Base-by-base conservation (phyloP, 2,329 filamentous ascomycete species). In the Xylaria sp. region DNA sequence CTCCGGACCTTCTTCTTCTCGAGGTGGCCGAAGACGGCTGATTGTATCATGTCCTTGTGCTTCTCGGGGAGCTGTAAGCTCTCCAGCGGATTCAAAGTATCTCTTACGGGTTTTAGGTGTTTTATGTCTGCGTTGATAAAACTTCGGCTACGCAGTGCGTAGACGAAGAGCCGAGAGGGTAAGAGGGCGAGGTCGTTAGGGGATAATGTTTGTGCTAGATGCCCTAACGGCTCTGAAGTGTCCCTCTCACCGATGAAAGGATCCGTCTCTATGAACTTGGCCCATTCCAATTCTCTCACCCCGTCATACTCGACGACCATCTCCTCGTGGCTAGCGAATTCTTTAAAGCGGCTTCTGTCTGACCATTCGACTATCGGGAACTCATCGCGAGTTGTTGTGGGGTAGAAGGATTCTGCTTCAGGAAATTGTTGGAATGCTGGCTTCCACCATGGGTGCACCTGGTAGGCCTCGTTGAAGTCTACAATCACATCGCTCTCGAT, bases 1-100 rank as follows among this genome's bases (percentile, higher is more conserved):
- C 61, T 60, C 29, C 60, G 60, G 29, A 66, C 57, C 29, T 66
- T 66, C 58, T 66, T 66, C 35, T 66, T 66, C 63, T 66, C 63
- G 1, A 66, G 58, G 19, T 66, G 63, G 5, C 63, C 63, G n/a
- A 63, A 63, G 33, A 66, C 63, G 7, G 63, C 60, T 17, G 63
- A 66, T 17, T 66, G 63, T 23, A 66, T 66, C 61, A 66, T 66
- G 2, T 49, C 54, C 51, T 66, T 66, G 58, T 63, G 56, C 47
- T 64, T 66, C 40, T 66, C 63, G 17, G 63, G 63, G 1, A 66
- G 63, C 44, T 63, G 63, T 10, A 66, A 21, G 17, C 60, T 64
- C 37, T 64, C 63, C n/a, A 66, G 25, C 25, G 63, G 63, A 37
- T 59, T 64, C 29, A 63, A 51, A 6, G 57, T 64, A 13, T 66